Percentiles rank a stretch among this genome's conserved stretches.
phyloP scores from a whole-genome alignment of 2,329 filamentous ascomycete species.

The Elsinoe australis region DNA sequence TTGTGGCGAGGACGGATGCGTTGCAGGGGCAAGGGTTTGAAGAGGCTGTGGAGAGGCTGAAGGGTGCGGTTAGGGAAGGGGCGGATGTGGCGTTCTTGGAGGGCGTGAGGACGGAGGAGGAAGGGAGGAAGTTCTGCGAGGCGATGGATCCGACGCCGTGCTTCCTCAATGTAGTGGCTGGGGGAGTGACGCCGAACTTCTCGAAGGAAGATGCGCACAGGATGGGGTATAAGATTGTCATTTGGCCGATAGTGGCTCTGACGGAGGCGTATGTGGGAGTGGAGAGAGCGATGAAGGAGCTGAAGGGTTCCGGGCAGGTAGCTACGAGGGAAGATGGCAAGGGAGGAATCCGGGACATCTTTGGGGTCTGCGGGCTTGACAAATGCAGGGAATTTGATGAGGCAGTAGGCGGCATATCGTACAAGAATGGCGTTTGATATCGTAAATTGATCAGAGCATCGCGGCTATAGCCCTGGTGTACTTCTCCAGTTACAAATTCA shows the following conservation, averaged over 20 bases:
- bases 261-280: conserved; percentile 36
- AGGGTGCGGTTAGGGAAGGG: conserved; percentile 43
- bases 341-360: conserved; percentile 41
- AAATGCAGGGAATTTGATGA: conserved; percentile 46
- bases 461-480: too few species aligned
- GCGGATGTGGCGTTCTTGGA: conserved; percentile 56
- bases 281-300: conserved; percentile 23
- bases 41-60: conserved; percentile 46
- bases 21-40: conserved; percentile 51
- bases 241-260: conserved; percentile 47
- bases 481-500: too few species aligned
- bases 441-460: not conserved
- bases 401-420: conserved; percentile 33
- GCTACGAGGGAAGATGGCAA: conserved; percentile 25
- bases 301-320: conserved; percentile 37
- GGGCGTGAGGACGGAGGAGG: conserved; percentile 46
- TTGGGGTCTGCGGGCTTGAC: conserved; percentile 47
- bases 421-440: not conserved
- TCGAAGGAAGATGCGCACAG: conserved; percentile 46
- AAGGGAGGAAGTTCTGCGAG: conserved; percentile 42
- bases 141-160: conserved; percentile 44
- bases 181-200: conserved; percentile 49
- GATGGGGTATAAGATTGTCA: conserved; percentile 53
- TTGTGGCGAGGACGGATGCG: conserved; percentile 59
- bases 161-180: conserved; percentile 52